A percentile compares a stretch with the other conserved stretches of the same genome.
phyloP scores from a whole-genome alignment of 257 asterid species.

The Parsonsia alboflavescens region DNA sequence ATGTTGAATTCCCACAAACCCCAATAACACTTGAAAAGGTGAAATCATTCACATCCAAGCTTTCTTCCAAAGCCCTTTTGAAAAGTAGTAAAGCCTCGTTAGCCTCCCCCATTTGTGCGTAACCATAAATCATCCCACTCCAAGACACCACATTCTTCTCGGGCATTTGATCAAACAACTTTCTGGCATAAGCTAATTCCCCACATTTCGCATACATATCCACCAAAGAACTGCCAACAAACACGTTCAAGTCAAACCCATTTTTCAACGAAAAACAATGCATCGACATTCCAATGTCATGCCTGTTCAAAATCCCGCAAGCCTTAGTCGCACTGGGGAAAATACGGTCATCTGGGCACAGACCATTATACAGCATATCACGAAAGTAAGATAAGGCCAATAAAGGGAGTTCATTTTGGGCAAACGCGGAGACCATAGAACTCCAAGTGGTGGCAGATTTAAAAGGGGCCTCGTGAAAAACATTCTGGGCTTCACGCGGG shows the following conservation, averaged over 20 bases:
- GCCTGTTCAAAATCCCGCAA: conserved; percentile 37
- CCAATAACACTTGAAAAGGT: conserved; percentile 74
- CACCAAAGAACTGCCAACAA: conserved; percentile 69
- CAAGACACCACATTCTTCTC: conserved; percentile 77
- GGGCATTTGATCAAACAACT: conserved; percentile 86
- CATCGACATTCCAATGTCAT: conserved; percentile 41
- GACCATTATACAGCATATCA: conserved; percentile 38
- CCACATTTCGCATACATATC: conserved; percentile 84
- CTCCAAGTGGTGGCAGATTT: conserved; percentile 88
- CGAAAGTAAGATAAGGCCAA: conserved; percentile 48
- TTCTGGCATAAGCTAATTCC: conserved; percentile 46
- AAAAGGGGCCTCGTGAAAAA: conserved; percentile 47
- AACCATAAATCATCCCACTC: conserved; percentile 84
- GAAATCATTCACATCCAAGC: conserved; percentile 66
- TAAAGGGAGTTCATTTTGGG: conserved; percentile 64
- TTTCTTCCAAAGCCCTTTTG: conserved; percentile 49
- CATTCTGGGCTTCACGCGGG: conserved; percentile 45
- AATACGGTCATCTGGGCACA: conserved; percentile 49
- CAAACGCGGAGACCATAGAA: conserved; percentile 59
- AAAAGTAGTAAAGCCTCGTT: conserved; percentile 70
- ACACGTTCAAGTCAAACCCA: conserved; percentile 51
- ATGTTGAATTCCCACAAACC: conserved; percentile 72
- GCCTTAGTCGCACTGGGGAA: conserved; percentile 64
- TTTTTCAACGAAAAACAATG: conserved; percentile 55
- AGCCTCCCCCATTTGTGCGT: conserved; percentile 61